phyloP scores from a whole-genome alignment of 179 eudicot genomes.

The Beta macrorhiza region DNA sequence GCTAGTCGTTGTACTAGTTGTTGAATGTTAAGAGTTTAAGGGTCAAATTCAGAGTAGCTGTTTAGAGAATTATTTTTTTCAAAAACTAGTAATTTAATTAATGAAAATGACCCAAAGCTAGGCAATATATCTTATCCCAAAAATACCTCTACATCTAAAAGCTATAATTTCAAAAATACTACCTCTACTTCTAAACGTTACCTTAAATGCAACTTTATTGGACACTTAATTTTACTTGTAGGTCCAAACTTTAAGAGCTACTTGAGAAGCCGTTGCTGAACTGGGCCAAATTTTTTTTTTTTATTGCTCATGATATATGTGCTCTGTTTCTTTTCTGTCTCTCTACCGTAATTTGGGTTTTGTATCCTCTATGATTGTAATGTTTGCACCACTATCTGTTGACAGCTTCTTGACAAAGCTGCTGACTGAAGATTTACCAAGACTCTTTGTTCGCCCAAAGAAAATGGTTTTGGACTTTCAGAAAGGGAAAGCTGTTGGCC shows the following conservation, averaged over 20 bases:
- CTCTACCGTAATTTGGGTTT: neutral
- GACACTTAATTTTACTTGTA: neutral
- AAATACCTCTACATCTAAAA: no score
- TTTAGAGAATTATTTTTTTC: no score
- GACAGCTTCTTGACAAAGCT: constrained; percentile 91
- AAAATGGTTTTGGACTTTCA: constrained; percentile 95
- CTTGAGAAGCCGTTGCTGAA: neutral
- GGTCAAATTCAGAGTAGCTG: no score
- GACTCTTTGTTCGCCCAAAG: constrained; percentile 91
- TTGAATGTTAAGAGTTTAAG: no score
- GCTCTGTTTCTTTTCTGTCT: neutral
- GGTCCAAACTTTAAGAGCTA: neutral
- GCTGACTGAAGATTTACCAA: constrained; percentile 93
- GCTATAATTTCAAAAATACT: neutral
- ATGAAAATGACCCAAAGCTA: no score
- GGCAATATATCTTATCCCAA: no score
- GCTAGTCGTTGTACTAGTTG: neutral
- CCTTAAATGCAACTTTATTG: neutral
- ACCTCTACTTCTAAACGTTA: neutral
- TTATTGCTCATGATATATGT: neutral
- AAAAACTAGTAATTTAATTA: no score
- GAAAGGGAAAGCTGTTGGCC: constrained; percentile 87
- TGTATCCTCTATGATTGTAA: neutral
- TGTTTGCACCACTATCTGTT: constrained; percentile 8
- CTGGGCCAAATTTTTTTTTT: neutral